phyloP scores from a whole-genome alignment of 2,329 filamentous ascomycete species.

The Fusarium chuoi region DNA sequence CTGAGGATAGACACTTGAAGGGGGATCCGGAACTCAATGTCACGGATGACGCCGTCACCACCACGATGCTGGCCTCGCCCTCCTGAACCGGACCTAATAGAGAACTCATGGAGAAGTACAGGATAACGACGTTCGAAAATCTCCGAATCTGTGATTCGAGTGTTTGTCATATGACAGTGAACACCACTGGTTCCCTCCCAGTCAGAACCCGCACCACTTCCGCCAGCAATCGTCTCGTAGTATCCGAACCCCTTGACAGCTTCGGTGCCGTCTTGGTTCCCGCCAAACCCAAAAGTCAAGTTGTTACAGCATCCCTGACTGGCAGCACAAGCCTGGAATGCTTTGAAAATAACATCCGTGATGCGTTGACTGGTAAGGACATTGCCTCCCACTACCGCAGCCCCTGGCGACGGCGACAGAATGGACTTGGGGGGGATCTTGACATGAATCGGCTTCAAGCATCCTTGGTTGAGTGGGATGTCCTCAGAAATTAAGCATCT shows the following conservation, averaged over 20 bases:
- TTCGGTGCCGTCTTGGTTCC: conserved; percentile 52
- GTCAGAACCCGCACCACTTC: conserved; percentile 74
- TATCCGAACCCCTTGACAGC: conserved; percentile 57
- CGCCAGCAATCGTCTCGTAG: conserved; percentile 72
- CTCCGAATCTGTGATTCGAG: conserved; percentile 71
- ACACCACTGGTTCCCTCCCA: conserved; percentile 58
- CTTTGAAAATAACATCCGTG: conserved; percentile 65
- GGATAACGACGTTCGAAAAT: conserved; percentile 68
- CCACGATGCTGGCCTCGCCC: conserved; percentile 74
- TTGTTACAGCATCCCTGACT: conserved; percentile 86
- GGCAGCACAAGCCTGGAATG: conserved; percentile 82
- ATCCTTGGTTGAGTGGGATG: conserved; percentile 86
- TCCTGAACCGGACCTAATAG: conserved; percentile 69
- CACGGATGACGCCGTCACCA: conserved; percentile 78
- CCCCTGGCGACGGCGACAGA: conserved; percentile 78
- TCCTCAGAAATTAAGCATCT: conserved; percentile 82
- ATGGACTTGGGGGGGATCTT: conserved; percentile 78
- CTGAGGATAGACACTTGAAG: conserved; percentile 82
- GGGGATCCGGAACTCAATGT: conserved; percentile 82
- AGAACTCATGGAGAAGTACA: conserved; percentile 77
- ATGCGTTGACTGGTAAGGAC: conserved; percentile 64
- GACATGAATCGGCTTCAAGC: conserved; percentile 78
- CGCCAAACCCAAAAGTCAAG: conserved; percentile 80
- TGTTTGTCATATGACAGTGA: conserved; percentile 76
- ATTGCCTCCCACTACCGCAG: conserved; percentile 85